Evolutionary conservation across 345 rosid genomes (phyloP).

Genomic region (Luvunga scandens): DNA sequence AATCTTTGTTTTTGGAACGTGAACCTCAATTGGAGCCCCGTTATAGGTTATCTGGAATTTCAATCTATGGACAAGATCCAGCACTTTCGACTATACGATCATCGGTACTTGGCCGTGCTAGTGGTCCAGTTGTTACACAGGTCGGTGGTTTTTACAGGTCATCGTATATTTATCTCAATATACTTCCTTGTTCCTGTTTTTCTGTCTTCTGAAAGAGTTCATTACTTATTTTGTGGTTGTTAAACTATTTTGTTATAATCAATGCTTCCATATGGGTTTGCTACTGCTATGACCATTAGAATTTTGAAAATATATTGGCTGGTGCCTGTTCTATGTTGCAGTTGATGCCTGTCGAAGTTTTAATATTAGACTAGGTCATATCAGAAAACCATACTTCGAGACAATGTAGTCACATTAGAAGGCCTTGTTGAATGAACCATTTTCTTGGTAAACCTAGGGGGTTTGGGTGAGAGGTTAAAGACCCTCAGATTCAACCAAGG

Average conservation of each 20-base stretch:
- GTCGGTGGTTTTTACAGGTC: slow-evolving; percentile 24
- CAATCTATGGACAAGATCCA: slow-evolving; percentile 63
- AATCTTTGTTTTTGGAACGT: slow-evolving; percentile 48
- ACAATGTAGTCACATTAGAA: neutral
- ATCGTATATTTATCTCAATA: neutral
- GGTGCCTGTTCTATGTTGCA: slow-evolving; percentile 2
- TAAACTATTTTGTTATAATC: neutral
- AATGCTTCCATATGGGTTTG: neutral
- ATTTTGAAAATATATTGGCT: neutral
- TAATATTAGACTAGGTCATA: neutral
- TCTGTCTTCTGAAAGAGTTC: neutral
- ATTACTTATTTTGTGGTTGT: neutral
- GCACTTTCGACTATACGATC: slow-evolving; percentile 44
- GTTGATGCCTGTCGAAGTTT: neutral
- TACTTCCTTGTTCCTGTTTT: neutral
- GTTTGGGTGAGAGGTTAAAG: neutral
- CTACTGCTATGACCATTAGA: neutral
- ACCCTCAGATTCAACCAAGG: neutral
- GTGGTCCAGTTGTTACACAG: slow-evolving; percentile 65
- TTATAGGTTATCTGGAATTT: slow-evolving; percentile 44
- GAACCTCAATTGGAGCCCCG: slow-evolving; percentile 53
- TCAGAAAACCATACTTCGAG: neutral
- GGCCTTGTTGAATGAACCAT: neutral
- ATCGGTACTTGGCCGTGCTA: slow-evolving; percentile 42
- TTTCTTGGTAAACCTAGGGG: neutral